Evolutionary conservation across 83 land plant species (phyloP), one percentile per base, ranked within the genome.

Genomic region (Diphasiastrum complanatum): DNA sequence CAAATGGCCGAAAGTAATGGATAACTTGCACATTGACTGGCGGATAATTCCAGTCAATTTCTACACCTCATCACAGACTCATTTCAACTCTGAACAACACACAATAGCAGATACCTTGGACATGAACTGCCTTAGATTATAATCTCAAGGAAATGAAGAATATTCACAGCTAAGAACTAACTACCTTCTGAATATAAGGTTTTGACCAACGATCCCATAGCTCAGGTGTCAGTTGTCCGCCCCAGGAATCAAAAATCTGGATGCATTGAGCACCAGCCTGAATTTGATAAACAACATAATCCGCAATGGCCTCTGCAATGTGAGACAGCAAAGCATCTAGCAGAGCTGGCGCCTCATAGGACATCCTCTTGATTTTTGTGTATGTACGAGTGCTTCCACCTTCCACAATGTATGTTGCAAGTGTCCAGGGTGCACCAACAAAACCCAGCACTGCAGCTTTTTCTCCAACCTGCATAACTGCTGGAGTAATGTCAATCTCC

Each of bases 211-310:
- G 51, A 48, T 89, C 96, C 98, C 98, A 93, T 70, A 79, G 84
- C 49, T 79, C 65, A 22, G 98, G 98, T 51, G 98, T 78, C 33
- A 93, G 79, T 76, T 93, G 98, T 16, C 98, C 98, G 62, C 98
- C 98, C 98, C 98, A 93, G 26, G 98, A 93, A 80, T 93, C 98
- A 68, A 93, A 93, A 46, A 93, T 93, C 65, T 93, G 98, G 24
- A 88, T 73, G 69, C 96, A 93, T 24, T 93, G 98, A 43, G 98
- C 98, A 28, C 98, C 98, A 50, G 90, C 71, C 5, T 78, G 64
- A 29, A 93, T 80, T 81, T 93, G 98, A 64, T 71, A 93, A 14
- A 93, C 64, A 22, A 77, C 74, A 57, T 93, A 93, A 4, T 93
- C 91, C 23, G 85, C 60, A 60, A 93, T 89, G 49, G 85, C 86